These are phyloP conservation scores for Mangifera indica DNA, from an alignment of 345 rosid species.

Conservation along the genomic window DNA sequence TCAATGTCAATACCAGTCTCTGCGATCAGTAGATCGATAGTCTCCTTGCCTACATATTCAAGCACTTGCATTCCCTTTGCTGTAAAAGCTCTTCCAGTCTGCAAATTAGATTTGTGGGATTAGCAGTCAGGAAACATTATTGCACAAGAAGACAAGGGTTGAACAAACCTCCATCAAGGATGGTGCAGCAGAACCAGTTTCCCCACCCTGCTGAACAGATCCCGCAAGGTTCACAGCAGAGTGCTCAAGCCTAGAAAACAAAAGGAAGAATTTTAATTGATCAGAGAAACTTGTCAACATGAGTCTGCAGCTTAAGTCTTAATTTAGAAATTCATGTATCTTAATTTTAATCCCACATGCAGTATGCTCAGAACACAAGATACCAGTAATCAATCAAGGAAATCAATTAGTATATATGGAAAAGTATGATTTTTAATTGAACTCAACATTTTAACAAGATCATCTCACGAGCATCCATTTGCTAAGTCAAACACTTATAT, in stretches of 20 bases:
- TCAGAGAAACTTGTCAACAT: not conserved
- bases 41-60: constrained; percentile 93
- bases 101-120: constrained; percentile 24
- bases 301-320: constrained; percentile 8
- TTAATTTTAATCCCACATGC: not conserved
- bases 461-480: no score
- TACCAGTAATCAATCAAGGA: not conserved
- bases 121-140: constrained; percentile 14
- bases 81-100: constrained; percentile 94
- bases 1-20: constrained; percentile 82
- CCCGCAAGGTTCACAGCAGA: constrained; percentile 65
- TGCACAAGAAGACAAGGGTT: constrained; percentile 19
- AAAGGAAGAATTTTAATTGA: constrained; percentile 7
- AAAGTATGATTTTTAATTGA: not conserved
- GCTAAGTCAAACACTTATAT: no score
- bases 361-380: not conserved
- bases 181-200: constrained; percentile 71
- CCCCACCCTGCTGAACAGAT: constrained; percentile 64
- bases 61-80: constrained; percentile 97
- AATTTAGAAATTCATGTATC: not conserved
- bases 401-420: not conserved
- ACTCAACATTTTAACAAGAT: not conserved
- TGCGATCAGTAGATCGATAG: constrained; percentile 78
- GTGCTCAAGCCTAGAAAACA: constrained; percentile 64
- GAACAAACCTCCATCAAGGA: constrained; percentile 76